A percentile compares a stretch with the other conserved stretches of the same genome.
These are phyloP conservation scores for Cyanidioschyzon merolae DNA, from an alignment of 23 red algal genomes.

Conservation along the genomic window DNA sequence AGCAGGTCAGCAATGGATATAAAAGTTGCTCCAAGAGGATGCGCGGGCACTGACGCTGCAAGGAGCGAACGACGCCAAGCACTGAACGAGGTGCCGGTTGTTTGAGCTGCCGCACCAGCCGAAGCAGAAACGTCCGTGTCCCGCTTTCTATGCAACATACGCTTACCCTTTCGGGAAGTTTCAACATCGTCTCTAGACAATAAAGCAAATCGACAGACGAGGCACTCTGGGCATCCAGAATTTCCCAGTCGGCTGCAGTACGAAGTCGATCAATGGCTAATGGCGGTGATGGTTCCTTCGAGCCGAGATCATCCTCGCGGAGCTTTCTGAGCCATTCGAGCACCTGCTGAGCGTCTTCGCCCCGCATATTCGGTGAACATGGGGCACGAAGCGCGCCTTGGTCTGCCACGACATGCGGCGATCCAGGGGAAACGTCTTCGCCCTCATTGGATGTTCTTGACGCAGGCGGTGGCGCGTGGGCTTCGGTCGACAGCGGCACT, in stretches of 20 bases:
- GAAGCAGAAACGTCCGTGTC: not conserved
- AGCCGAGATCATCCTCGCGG: not conserved
- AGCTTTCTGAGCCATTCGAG: not conserved
- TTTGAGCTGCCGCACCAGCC: not conserved
- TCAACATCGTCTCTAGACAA: not conserved
- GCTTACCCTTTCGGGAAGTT: not conserved
- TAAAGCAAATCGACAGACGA: not conserved
- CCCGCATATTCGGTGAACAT: not conserved
- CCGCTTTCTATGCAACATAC: not conserved
- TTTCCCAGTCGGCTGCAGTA: not conserved
- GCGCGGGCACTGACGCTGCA: not conserved
- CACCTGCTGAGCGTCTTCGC: not conserved
- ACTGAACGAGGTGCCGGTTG: not conserved
- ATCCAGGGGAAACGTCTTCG: no score
- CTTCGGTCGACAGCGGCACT: no score
- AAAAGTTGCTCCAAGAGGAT: not conserved
- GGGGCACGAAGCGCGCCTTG: no score
- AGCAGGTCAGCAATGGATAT: not conserved
- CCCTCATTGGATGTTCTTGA: no score
- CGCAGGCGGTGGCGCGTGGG: no score
- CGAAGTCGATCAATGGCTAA: not conserved
- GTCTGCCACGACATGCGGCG: no score
- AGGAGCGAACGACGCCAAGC: not conserved
- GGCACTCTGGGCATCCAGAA: not conserved
- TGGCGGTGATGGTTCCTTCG: not conserved